Percentiles rank a stretch among this genome's conserved stretches.
These are phyloP conservation scores for Discostella stelligeroides DNA, from an alignment of 108 stramenopile species.

Conservation along the genomic window DNA sequence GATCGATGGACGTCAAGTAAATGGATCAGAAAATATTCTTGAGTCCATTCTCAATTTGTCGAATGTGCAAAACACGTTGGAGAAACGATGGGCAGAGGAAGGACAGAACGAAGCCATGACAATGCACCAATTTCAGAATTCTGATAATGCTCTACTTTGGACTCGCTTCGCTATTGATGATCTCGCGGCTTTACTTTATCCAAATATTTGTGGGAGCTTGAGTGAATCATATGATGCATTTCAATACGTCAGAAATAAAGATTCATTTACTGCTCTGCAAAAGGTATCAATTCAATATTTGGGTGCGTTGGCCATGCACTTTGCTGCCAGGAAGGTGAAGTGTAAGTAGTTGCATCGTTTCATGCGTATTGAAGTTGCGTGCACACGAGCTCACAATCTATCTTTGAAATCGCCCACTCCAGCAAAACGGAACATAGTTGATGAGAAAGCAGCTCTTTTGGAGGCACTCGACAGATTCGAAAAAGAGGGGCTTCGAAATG, in stretches of 20 bases:
- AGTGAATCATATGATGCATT: conserved; percentile 81
- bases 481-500: conserved; percentile 53
- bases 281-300: conserved; percentile 61
- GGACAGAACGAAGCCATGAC: conserved; percentile 31
- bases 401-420: conserved; percentile 6
- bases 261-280: conserved; percentile 63
- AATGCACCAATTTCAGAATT: conserved; percentile 52
- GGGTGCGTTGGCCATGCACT: conserved; percentile 89
- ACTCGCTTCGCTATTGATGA: conserved; percentile 76
- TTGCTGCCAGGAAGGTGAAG: conserved; percentile 87
- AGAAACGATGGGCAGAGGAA: conserved; percentile 41
- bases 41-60: conserved; percentile 39
- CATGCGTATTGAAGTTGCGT: background rate
- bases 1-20: conserved; percentile 55
- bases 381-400: background rate
- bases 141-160: conserved; percentile 68
- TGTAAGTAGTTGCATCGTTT: conserved; percentile 61
- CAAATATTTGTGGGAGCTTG: conserved; percentile 86
- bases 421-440: conserved; percentile 77
- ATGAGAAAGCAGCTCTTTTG: conserved; percentile 75
- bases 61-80: conserved; percentile 14
- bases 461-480: conserved; percentile 63
- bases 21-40: conserved; percentile 70
- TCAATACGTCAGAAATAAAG: conserved; percentile 73
- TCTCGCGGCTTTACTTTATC: conserved; percentile 85